Base-by-base conservation (phyloP, 2,329 filamentous ascomycete species). In the Ophiostoma sp. region DNA sequence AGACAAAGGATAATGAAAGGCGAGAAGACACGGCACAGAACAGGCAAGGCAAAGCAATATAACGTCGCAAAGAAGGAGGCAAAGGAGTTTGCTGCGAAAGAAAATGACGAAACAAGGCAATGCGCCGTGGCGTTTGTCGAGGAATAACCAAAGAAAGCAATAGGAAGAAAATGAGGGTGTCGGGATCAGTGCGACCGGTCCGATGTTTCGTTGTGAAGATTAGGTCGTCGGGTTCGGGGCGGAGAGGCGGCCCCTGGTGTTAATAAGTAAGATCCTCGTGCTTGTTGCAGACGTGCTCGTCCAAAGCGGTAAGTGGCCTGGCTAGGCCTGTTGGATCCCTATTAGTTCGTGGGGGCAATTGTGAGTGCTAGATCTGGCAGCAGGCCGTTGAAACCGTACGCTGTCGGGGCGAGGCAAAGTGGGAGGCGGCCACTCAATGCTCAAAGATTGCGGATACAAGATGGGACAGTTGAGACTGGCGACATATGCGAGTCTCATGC, bases 201-300 rank as follows among this genome's bases (percentile, higher is more conserved):
- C 64, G 52, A 66, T 16, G 52, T 63, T 64, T 55, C 49, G 49
- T 55, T 49, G 67, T 36, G 67, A 66, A 64, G 45, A 14, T 65
- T 60, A 60, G 60, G 49, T 65, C 44, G 67, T 66, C 64, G 64
- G 67, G 60, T 65, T 66, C 64, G 45, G 65, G 67, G 47, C 41
- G 40, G 65, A 63, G 60, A 69, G 65, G 45, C 65, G 62, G 45
- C 60, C 67, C 49, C 47, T 65, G 45, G 38, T 62, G 18, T 45
- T 64, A 40, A 55, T 64, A 66, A 64, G 58, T 68, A 52, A 36
- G 55, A 66, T 64, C 18, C 58, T 69, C 58, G 64, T 66, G 65
- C 65, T 55, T 66, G 55, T 38, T 64, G 55, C 36, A 41, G 27
- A 40, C 40, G 40, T 42, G 60, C 60, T 41, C 58, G 14, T 42